phyloP scores from a whole-genome alignment of 208 protist genomes.

The Trypanosoma caninum region DNA sequence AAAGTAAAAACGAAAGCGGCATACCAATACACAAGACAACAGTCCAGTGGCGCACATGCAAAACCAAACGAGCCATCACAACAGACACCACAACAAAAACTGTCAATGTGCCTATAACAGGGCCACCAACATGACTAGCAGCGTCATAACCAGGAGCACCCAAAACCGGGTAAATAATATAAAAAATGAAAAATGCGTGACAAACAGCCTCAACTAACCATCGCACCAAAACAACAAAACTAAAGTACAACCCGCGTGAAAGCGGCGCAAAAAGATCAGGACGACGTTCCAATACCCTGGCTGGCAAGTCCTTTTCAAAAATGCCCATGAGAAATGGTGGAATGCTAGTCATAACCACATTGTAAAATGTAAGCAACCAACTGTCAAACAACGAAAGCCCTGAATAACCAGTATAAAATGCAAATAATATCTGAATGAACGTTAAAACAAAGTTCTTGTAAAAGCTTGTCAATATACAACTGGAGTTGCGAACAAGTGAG shows the following conservation, averaged over 20 bases:
- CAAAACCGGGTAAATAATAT: conserved; percentile 48
- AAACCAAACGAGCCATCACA: conserved; percentile 55
- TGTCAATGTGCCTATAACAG: conserved; percentile 52
- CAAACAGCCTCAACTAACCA: conserved; percentile 64
- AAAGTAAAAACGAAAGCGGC: conserved; percentile 41
- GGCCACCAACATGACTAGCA: conserved; percentile 39
- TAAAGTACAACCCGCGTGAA: conserved; percentile 77
- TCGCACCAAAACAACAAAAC: conserved; percentile 29
- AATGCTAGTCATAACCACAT: conserved; percentile 83
- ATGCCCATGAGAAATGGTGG: conserved; percentile 90
- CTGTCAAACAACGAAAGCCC: conserved; percentile 87
- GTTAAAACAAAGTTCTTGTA: conserved; percentile 97
- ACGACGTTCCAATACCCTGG: conserved; percentile 52
- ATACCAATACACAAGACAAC: conserved; percentile 63
- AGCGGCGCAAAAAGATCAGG: conserved; percentile 76
- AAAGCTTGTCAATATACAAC: conserved; percentile 94
- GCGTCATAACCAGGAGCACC: conserved; percentile 15
- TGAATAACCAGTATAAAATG: conserved; percentile 87
- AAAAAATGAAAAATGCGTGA: conserved; percentile 69
- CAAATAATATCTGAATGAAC: conserved; percentile 89
- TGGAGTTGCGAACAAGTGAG: conserved; percentile 91
- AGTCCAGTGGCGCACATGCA: conserved; percentile 79
- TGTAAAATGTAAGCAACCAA: conserved; percentile 89
- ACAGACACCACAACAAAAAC: conserved; percentile 71
- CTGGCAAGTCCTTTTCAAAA: conserved; percentile 90